Conservation (phyloP, 2,329 filamentous ascomycete genomes). For the Rhynchosporium secalis region DNA sequence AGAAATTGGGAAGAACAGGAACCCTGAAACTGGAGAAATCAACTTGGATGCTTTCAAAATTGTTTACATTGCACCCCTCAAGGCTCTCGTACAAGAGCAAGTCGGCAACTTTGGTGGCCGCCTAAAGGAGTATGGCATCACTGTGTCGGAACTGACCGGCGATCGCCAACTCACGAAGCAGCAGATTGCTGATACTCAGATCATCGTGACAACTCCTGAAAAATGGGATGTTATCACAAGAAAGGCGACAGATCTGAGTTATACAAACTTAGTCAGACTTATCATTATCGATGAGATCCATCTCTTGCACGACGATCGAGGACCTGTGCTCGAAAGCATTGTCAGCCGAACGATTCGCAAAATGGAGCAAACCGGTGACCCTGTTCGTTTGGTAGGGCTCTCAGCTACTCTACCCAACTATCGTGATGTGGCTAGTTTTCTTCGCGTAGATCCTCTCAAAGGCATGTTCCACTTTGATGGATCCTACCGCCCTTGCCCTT, state of each 20-base stretch:
- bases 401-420: constrained; percentile 97
- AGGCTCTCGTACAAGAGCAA: constrained; percentile 95
- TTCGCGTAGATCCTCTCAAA: constrained; percentile 82
- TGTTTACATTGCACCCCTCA: constrained; percentile 93
- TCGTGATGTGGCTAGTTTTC: constrained; percentile 90
- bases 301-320: constrained; percentile 93
- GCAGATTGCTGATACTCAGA: constrained; percentile 95
- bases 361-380: constrained; percentile 90
- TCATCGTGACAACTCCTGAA: constrained; percentile 97
- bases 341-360: constrained; percentile 91
- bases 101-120: constrained; percentile 96
- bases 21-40: constrained; percentile 87
- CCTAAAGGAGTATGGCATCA: constrained; percentile 86
- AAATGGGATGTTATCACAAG: constrained; percentile 99
- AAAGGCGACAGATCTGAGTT: constrained; percentile 94
- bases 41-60: constrained; percentile 98
- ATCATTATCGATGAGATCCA: constrained; percentile 99
- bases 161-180: constrained; percentile 98
- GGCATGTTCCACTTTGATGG: constrained; percentile 96
- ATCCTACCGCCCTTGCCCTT: constrained; percentile 86
- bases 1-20: constrained; percentile 93
- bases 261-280: constrained; percentile 93
- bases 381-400: constrained; percentile 86
- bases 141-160: constrained; percentile 92
- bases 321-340: constrained; percentile 94